Evolutionary conservation across 495 filamentous ascomycete species (phyloP), one percentile per base, ranked within the genome.

Genomic region (Hyaloscypha finlandica): DNA sequence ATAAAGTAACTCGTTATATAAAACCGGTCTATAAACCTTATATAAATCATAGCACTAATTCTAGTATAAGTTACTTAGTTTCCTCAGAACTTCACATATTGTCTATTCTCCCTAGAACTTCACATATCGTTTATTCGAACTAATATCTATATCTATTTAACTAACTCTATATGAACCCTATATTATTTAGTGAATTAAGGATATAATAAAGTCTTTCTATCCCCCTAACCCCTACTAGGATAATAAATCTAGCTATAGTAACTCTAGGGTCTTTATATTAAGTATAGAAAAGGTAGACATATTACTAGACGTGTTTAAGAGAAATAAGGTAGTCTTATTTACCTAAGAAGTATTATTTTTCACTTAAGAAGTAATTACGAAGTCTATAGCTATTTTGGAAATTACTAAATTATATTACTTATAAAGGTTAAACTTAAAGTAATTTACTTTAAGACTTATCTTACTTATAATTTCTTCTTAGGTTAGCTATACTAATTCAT

Each of bases 321-420:
- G 42, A 48, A 1, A 48, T 48, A 48, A 48, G 42, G 42, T 48
- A n/a, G 42, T 48, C n/a, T 12, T 48, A 1, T 48, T 48, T 25
- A 9, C 48, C 55, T 2, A 8, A 19, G 20, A 16, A 35, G 16
- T 33, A 1, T 59, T 59, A 16, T 22, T 59, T 29, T 55, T 32
- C 32, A 1, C 20, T 14, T n/a, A 4, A 33, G 32, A 59, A 30
- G 54, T 48, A 32, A 32, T 6, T 54, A 54, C 55, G 32, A 61
- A 61, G 56, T 66, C 64, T 1, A 42, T 31, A 54, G 56, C 39
- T 45, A 57, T 66, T 61, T 60, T 54, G 29, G 57, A 33, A 19
- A 66, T 54, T 25, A 57, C 33, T 52, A 20, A n/a, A 33, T 42
- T 56, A 6, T 55, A 29, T 8, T 65, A n/a, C 62, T 48, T 64